Base-by-base conservation (phyloP, 108 stramenopile species). In the Discostella stelligeroides region DNA sequence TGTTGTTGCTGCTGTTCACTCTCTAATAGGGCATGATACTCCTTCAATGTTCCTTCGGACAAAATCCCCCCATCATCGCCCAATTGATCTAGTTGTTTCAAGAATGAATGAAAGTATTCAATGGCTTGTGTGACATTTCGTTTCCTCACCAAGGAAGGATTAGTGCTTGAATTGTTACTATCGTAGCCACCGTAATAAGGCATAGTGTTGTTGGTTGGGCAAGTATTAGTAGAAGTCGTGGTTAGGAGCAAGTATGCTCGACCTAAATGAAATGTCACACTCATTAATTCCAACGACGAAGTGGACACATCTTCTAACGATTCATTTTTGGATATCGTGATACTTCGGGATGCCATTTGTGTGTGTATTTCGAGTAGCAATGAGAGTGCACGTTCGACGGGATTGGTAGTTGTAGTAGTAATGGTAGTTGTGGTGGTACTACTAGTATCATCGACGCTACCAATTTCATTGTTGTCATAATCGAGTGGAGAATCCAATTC, bases 301-400 rank as follows among this genome's bases (percentile, higher is more conserved):
- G 88, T 92, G n/a, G 72, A 60, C 17, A 90, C 69, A 58, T 92
- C 92, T 34, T 86, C 87, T 18, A 88, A 50, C 7, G 68, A 63
- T 66, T 92, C 91, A 62, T 92, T 92, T 34, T 60, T 53, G 6
- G 92, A 92, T 64, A 92, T 84, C 15, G 86, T 39, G 0, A 62
- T 42, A 18, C 24, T 18, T 34, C 18, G n/a, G 25, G 34, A 34
- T 34, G 34, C 34, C 14, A 73, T 38, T 25, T 24, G 51, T 10
- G 34, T 37, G 43, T 62, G 72, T 4, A 73, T 7, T 15, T 64
- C 27, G 62, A 24, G 18, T 24, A 73, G 30, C 0, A 73, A 8
- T 11, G 34, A 37, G 0, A 73, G 63, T n/a, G 72, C 39, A 6
- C 64, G 43, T 37, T 50, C 61, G 21, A 72, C 42, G 42, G 70